phyloP scores from a whole-genome alignment of 2,329 filamentous ascomycete species.

The Colletotrichum aenigma region DNA sequence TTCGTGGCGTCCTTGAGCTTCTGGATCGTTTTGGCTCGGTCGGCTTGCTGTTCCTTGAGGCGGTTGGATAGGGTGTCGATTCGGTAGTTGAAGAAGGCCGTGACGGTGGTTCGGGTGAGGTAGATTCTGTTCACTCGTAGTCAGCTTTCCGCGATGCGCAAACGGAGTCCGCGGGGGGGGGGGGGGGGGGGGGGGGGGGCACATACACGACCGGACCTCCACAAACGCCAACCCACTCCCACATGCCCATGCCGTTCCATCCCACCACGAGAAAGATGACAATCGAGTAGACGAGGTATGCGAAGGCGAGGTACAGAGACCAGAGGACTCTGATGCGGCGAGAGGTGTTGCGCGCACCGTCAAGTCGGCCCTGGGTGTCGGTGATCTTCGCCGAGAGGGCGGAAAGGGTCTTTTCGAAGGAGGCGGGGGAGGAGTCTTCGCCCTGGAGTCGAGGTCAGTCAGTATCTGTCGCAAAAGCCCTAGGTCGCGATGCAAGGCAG shows the following conservation, averaged over 20 bases:
- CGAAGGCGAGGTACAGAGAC: slow-evolving; percentile 89
- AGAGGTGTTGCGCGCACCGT: slow-evolving; percentile 72
- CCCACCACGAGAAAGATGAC: slow-evolving; percentile 86
- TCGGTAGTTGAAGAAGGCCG: slow-evolving; percentile 80
- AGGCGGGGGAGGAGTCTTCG: slow-evolving; percentile 81
- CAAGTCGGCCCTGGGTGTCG: slow-evolving; percentile 73
- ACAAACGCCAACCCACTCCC: slow-evolving; percentile 79
- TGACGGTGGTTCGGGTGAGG: slow-evolving; percentile 67
- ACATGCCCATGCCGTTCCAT: slow-evolving; percentile 74
- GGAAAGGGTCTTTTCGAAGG: slow-evolving; percentile 90
- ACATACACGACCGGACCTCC: slow-evolving; percentile 79
- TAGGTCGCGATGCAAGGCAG: not conserved
- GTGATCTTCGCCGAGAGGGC: slow-evolving; percentile 83
- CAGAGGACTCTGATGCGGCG: slow-evolving; percentile 83
- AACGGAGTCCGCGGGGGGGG: not conserved
- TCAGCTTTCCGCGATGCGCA: slow-evolving; percentile 1
- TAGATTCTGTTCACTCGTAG: slow-evolving; percentile 69
- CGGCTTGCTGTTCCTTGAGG: slow-evolving; percentile 76
- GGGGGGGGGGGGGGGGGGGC: not conserved
- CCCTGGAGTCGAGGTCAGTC: slow-evolving; percentile 53
- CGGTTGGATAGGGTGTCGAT: slow-evolving; percentile 71
- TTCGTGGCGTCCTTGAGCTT: slow-evolving; percentile 94
- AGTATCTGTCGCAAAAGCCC: not conserved
- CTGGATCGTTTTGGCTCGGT: slow-evolving; percentile 87
- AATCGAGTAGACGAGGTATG: slow-evolving; percentile 85